These are phyloP conservation scores for Nemania serpens DNA, from an alignment of 2,329 filamentous ascomycete species.

Conservation along the genomic window DNA sequence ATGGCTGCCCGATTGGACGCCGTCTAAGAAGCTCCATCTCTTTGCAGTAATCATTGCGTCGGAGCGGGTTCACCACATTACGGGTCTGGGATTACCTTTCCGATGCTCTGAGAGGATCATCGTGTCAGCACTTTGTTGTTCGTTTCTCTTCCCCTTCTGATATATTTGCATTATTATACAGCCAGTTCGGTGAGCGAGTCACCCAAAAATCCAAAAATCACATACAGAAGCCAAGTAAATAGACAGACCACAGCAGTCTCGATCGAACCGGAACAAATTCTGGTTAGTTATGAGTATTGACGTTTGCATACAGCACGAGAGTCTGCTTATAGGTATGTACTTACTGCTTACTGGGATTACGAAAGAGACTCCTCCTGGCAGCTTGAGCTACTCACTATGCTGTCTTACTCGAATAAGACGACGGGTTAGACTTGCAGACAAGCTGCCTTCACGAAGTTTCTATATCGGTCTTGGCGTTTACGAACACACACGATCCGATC, in stretches of 20 bases:
- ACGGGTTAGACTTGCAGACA: too few species aligned
- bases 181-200: not conserved
- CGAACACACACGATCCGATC: too few species aligned
- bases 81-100: too few species aligned
- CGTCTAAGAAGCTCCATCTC: not conserved
- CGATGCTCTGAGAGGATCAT: not conserved
- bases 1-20: slow-evolving; percentile 17
- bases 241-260: too few species aligned
- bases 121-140: slow-evolving; percentile 1
- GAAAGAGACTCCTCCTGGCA: too few species aligned
- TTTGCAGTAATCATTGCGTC: slow-evolving; percentile 6
- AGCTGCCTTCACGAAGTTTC: too few species aligned
- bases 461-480: too few species aligned
- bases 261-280: too few species aligned
- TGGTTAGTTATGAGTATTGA: too few species aligned
- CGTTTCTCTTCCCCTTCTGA: not conserved
- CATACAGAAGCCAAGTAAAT: not conserved
- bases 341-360: not conserved
- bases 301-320: not conserved
- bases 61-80: not conserved
- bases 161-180: not conserved
- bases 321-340: not conserved
- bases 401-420: too few species aligned
- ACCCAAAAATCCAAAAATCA: not conserved
- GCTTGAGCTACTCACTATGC: too few species aligned